Evolutionary conservation across 192 early-diverging fungal species (phyloP).

Genomic region (Helicostylum pulchrum): DNA sequence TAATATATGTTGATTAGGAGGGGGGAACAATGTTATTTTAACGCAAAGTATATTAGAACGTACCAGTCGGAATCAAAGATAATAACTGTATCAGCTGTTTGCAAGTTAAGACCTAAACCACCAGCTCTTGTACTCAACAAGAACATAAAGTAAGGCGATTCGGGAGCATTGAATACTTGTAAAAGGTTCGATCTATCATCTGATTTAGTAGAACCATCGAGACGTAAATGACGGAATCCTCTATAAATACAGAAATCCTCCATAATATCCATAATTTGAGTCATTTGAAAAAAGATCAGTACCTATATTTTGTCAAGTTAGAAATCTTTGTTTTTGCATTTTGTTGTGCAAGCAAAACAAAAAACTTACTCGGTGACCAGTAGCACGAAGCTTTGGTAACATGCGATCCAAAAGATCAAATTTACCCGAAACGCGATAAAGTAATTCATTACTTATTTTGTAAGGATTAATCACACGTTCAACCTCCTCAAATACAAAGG

Average conservation of each 20-base stretch:
- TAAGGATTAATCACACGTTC: slow-evolving; percentile 75
- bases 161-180: slow-evolving; percentile 75
- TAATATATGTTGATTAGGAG: slow-evolving; percentile 12
- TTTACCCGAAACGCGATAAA: slow-evolving; percentile 88
- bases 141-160: slow-evolving; percentile 82
- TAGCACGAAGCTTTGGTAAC: slow-evolving; percentile 77
- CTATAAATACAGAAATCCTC: slow-evolving; percentile 86
- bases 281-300: slow-evolving; percentile 79
- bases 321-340: background rate
- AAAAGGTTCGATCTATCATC: slow-evolving; percentile 79
- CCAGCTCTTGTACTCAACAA: slow-evolving; percentile 92
- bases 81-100: slow-evolving; percentile 93
- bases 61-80: slow-evolving; percentile 96
- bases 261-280: slow-evolving; percentile 92
- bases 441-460: slow-evolving; percentile 62
- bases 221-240: slow-evolving; percentile 67
- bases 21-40: too few species aligned
- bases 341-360: too few species aligned
- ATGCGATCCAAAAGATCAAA: slow-evolving; percentile 94
- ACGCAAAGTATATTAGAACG: too few species aligned
- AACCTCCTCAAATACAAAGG: slow-evolving; percentile 92
- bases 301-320: slow-evolving; percentile 32
- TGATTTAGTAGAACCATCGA: slow-evolving; percentile 90
- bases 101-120: slow-evolving; percentile 91
- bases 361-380: slow-evolving; percentile 73